Evolutionary conservation across 148 eudicot genomes (phyloP).

Genomic region (Arctostaphylos glauca): DNA sequence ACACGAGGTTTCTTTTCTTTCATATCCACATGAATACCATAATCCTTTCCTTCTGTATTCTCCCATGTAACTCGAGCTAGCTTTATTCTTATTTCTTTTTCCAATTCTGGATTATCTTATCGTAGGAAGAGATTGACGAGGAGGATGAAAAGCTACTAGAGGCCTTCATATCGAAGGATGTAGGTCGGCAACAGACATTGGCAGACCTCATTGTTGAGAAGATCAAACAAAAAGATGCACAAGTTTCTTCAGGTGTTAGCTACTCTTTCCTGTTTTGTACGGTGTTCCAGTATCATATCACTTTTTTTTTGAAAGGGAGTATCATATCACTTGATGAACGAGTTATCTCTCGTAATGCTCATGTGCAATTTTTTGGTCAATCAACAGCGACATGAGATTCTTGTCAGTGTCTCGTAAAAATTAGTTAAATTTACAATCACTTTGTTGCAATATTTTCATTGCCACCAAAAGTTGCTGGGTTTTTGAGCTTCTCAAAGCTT

Average conservation of each 20-base stretch:
- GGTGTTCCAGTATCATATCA: not conserved
- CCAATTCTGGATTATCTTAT: not conserved
- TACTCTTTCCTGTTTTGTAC: not conserved
- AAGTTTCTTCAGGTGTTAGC: conserved; percentile 54
- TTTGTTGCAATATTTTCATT: not conserved
- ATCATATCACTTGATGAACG: not conserved
- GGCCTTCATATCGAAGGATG: conserved; percentile 62
- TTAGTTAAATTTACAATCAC: not conserved
- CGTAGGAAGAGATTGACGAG: conserved; percentile 64
- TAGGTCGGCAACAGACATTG: conserved; percentile 61
- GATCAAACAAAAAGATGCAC: conserved; percentile 63
- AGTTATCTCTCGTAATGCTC: not conserved
- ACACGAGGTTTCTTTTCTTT: no score
- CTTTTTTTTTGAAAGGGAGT: no score
- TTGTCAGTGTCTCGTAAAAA: not conserved
- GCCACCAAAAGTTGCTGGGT: not conserved
- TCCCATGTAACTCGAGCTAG: not conserved
- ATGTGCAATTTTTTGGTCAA: not conserved
- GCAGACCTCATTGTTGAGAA: conserved; percentile 71
- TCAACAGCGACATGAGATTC: not conserved
- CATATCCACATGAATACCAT: not conserved
- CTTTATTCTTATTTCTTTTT: not conserved
- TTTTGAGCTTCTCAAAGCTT: not conserved
- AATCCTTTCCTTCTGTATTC: not conserved
- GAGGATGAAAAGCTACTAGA: conserved; percentile 82